Conservation (phyloP, 2,329 filamentous ascomycete species). For the Xylariaceae sp. region DNA sequence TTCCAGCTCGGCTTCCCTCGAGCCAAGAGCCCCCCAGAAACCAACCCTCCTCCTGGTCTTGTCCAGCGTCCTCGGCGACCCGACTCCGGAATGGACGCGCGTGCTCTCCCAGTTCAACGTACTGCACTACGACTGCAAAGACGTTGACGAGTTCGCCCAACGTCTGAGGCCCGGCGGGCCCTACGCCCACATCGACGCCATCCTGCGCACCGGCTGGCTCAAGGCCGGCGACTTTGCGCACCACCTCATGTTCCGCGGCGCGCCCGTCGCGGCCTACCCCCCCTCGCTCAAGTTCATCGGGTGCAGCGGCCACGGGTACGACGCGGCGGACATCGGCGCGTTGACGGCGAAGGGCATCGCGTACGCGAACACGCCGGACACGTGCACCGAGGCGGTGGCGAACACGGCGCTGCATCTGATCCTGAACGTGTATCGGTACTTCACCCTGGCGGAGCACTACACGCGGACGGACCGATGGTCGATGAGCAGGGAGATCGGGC, state of each 20-base stretch:
- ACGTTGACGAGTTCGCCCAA: conserved; percentile 18
- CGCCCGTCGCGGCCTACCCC: conserved; percentile 15
- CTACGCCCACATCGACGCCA: conserved; percentile 25
- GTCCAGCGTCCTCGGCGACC: conserved; percentile 7
- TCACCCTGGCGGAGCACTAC: conserved; percentile 19
- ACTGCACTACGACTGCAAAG: conserved; percentile 18
- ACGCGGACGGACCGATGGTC: conserved; percentile 12
- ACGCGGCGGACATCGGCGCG: conserved; percentile 20
- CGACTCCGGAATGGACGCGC: conserved; percentile 6
- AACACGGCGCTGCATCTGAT: conserved; percentile 24
- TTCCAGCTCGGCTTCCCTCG: not conserved
- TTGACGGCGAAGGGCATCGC: conserved; percentile 21
- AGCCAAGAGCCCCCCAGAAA: not conserved
- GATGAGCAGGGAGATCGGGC: conserved; percentile 12
- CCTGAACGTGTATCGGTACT: conserved; percentile 19
- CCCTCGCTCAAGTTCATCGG: conserved; percentile 17
- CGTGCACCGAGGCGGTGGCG: conserved; percentile 24
- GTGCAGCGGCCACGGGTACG: conserved; percentile 25
- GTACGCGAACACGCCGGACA: conserved; percentile 27
- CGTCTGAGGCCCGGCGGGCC: conserved; percentile 23
- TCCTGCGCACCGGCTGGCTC: conserved; percentile 28
- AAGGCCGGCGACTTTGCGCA: conserved; percentile 25
- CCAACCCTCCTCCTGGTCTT: conserved; percentile 12
- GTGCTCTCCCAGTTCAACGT: conserved; percentile 15
- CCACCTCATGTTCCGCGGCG: conserved; percentile 22